Base-by-base conservation (phyloP, 75 land plant species). In the Selaginella moellendorffii region DNA sequence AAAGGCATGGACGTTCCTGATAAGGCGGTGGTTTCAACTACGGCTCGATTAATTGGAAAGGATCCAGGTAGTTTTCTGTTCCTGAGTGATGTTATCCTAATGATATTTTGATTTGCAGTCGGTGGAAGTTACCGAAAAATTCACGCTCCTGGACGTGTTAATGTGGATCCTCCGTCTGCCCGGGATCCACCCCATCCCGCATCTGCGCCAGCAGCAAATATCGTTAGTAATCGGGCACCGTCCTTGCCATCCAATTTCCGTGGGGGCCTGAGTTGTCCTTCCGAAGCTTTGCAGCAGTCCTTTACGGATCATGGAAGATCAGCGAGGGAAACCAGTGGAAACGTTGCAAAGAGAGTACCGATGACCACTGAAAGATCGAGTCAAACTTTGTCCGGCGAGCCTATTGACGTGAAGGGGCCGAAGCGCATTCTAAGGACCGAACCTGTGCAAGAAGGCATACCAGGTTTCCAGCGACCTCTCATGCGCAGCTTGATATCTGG, bases 81-180 rank as follows among this genome's bases (percentile, higher is more conserved):
- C 12, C 19, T 24, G 29, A 52, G 27, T 5, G 26, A 60, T n/a
- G 1, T 1, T 20, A 5, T 19, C 23, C 23, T 5, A 1, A 20
- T 42, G 18, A 19, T 24, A 56, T 66, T 29, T n/a, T 2, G 22
- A 8, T 36, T 60, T 68, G 62, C 67, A 66, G 80, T 65, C 31
- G 75, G 67, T 60, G 80, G 71, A 21, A 72, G 74, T 36, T 79
- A 76, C 26, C n/a, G 75, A 24, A 79, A 72, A 59, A 67, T 76
- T 61, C 80, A 81, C 64, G 52, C 82, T 54, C 64, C 12, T 28
- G 61, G 20, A 54, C 82, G 84, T 73, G 79, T 79, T 71, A 90
- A 85, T 63, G 84, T 85, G 74, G 98, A 93, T 79, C 85, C 87
- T 68, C 96, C 96, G 61, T 93, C 98, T 64, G 70, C 96, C 65